Base-by-base conservation (phyloP, 2,329 filamentous ascomycete genomes). In the Aspergillus aculeatinus region DNA sequence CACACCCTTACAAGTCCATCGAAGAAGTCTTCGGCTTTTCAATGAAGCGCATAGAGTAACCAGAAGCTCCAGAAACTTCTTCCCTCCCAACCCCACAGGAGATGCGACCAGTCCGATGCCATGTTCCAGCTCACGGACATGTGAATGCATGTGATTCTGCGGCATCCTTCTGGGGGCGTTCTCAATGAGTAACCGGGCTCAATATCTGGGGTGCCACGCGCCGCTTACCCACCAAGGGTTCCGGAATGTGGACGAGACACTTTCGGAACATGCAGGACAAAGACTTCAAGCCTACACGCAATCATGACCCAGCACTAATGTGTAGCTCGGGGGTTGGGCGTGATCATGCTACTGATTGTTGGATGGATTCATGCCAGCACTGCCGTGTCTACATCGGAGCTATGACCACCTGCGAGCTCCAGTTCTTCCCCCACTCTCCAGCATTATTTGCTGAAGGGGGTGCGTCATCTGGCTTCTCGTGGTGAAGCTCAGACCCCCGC, bases 131-230 rank as follows among this genome's bases (percentile, higher is more conserved):
- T 29, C 48, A n/a, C 48, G 5, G 48, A 23, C 52, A 48, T 55
- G 53, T 55, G 53, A 55, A 55, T 48, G 44, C 53, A 55, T 55
- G 53, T 55, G 53, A 55, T 53, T 16, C 16, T 19, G 39, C 39
- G 39, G 39, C 16, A 16, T 44, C 19, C 16, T 19, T 44, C 39
- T 44, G n/a, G 12, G 2, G 39, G 39, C 39, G 14, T 19, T 44
- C 39, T 44, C n/a, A 42, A 14, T 6, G 5, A 5, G 12, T n/a
- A 29, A 29, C 27, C 9, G 27, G 27, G 27, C 2, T 16, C 39
- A 19, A 19, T 10, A 19, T 19, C 39, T 19, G 39, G 16, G 39
- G 39, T 19, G 14, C 39, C 39, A 44, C 39, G 39, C 39, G 14
- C 39, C n/a, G 5, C n/a, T 44, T 12, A 19, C 39, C 16, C 39